Conservation (phyloP, 768 basidiomycete species). For the Xerocomus spinulosus region DNA sequence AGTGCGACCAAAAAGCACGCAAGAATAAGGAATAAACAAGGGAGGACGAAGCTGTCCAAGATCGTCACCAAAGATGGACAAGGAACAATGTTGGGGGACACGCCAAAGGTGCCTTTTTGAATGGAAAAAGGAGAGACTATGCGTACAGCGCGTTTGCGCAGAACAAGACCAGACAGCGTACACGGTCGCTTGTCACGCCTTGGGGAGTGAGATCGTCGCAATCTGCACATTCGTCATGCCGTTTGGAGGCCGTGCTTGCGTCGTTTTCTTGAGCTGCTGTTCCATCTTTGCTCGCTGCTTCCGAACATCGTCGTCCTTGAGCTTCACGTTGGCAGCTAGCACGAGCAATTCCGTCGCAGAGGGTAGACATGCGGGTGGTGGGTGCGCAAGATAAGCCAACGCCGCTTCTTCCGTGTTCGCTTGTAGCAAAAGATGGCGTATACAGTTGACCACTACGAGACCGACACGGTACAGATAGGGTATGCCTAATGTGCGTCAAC, state of each 20-base stretch:
- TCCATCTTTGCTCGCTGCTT: constrained; percentile 76
- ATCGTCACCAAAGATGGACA: too few species aligned
- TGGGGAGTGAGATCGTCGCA: constrained; percentile 28
- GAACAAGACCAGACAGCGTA: background rate
- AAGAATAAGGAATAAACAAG: background rate
- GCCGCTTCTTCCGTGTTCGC: constrained; percentile 43
- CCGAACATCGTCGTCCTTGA: constrained; percentile 76
- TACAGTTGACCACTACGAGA: constrained; percentile 56
- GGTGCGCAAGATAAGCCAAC: constrained; percentile 46
- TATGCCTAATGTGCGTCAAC: constrained; percentile 44
- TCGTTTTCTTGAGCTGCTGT: constrained; percentile 62
- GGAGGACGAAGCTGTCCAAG: too few species aligned
- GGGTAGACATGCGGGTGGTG: constrained; percentile 52
- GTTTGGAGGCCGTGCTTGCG: constrained; percentile 34
- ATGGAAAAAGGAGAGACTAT: background rate
- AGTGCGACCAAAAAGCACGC: background rate
- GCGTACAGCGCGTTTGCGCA: background rate
- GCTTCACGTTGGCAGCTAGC: constrained; percentile 58
- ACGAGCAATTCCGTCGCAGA: constrained; percentile 56
- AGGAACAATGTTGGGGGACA: too few species aligned
- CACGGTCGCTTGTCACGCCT: constrained; percentile 9
- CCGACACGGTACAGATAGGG: constrained; percentile 73
- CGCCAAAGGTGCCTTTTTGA: too few species aligned
- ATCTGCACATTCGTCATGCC: constrained; percentile 26
- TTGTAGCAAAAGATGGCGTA: constrained; percentile 57